Percentiles rank a stretch among this genome's conserved stretches.
These are phyloP conservation scores for Microdochium trichocladiopsis DNA, from an alignment of 2,329 filamentous ascomycete genomes.

Conservation along the genomic window DNA sequence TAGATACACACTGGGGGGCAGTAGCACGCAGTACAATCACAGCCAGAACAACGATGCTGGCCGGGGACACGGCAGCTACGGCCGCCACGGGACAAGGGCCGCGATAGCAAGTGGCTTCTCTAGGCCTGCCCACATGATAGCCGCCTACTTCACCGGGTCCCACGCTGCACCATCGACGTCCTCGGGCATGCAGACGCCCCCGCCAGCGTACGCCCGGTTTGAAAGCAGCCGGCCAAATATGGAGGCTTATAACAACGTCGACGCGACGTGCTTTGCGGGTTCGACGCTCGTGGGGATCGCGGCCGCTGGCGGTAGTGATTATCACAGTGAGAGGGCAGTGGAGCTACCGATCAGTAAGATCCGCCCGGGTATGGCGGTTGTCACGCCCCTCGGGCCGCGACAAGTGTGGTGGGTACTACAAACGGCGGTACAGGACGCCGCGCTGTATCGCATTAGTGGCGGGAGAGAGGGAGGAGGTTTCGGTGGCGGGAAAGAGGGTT, in stretches of 20 bases:
- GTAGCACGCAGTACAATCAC: no score
- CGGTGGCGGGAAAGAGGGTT: no score
- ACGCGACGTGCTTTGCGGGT: constrained; percentile 44
- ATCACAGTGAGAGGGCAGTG: constrained; percentile 19
- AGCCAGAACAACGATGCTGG: neutral
- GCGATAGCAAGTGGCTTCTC: no score
- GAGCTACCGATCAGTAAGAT: constrained; percentile 34
- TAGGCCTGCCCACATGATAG: no score
- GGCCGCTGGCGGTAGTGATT: constrained; percentile 24
- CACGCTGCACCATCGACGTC: neutral
- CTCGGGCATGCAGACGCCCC: neutral
- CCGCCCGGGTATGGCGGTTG: constrained; percentile 36
- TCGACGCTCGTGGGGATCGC: constrained; percentile 25
- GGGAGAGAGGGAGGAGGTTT: constrained; percentile 3
- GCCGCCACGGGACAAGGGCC: no score
- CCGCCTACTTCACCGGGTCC: neutral
- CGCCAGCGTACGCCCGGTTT: neutral
- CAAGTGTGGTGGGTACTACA: constrained; percentile 42
- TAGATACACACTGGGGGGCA: no score
- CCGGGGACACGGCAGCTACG: neutral
- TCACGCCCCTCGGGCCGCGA: constrained; percentile 41
- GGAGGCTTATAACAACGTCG: constrained; percentile 32
- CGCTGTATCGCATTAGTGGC: constrained; percentile 36
- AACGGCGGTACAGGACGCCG: constrained; percentile 31
- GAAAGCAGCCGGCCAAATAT: constrained; percentile 22